Evolutionary conservation across 176 grass and related monocot species (phyloP).

Genomic region (Secale cereale): DNA sequence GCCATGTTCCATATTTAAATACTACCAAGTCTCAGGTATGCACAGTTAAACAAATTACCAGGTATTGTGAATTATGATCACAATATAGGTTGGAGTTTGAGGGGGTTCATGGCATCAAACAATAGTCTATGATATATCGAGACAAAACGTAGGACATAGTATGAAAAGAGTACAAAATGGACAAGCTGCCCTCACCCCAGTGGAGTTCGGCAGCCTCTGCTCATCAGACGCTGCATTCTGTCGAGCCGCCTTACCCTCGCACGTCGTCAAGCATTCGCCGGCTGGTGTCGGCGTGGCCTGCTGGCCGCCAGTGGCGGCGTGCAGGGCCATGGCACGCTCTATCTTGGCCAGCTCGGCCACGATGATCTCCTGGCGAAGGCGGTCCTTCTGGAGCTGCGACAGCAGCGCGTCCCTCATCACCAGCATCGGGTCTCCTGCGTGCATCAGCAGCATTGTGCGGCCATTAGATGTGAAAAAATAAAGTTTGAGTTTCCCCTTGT

Average conservation of each 20-base stretch:
- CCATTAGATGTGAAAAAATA: background rate
- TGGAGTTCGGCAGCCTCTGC: background rate
- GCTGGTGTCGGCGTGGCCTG: background rate
- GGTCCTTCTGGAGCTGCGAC: slow-evolving; percentile 35
- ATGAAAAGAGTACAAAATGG: background rate
- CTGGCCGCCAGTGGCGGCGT: background rate
- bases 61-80: background rate
- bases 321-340: slow-evolving; percentile 15
- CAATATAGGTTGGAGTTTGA: background rate
- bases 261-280: no score
- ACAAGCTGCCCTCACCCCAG: slow-evolving; percentile 20
- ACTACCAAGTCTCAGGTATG: background rate
- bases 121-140: background rate
- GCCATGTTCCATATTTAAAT: no score
- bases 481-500: no score
- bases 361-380: slow-evolving; percentile 36
- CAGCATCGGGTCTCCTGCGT: slow-evolving; percentile 12
- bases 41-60: no score
- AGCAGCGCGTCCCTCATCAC: slow-evolving; percentile 37
- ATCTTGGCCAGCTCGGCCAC: slow-evolving; percentile 29
- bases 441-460: background rate
- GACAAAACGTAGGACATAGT: background rate
- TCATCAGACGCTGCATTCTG: background rate
- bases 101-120: background rate
- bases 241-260: background rate